Evolutionary conservation across 202 grass and related monocot genomes (phyloP).

Genomic region (Brachypodium distachyon): DNA sequence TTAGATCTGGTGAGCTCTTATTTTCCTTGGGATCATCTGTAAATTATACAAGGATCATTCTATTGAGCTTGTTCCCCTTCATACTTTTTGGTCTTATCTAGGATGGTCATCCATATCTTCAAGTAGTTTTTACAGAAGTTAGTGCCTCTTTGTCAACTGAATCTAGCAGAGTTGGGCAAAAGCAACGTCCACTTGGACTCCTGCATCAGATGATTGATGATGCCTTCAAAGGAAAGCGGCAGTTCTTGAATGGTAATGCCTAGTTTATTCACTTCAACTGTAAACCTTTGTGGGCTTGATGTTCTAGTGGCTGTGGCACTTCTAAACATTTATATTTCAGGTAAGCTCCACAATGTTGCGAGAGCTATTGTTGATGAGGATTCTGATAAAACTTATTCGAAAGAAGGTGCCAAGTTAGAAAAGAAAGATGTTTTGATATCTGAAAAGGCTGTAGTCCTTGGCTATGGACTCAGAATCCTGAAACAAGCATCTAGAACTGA

Average conservation of each 20-base stretch:
- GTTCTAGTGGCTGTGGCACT: neutral
- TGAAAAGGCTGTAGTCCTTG: slow-evolving; percentile 66
- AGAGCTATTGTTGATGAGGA: slow-evolving; percentile 87
- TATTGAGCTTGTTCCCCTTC: slow-evolving; percentile 2
- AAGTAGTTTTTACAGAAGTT: slow-evolving; percentile 49
- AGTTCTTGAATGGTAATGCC: slow-evolving; percentile 84
- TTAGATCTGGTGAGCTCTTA: slow-evolving; percentile 62
- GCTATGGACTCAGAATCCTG: slow-evolving; percentile 67
- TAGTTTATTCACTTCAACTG: slow-evolving; percentile 23
- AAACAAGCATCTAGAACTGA: slow-evolving; percentile 58
- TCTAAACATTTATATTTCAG: slow-evolving; percentile 45
- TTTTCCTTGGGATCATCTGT: slow-evolving; percentile 5
- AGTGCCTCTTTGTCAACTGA: slow-evolving; percentile 54
- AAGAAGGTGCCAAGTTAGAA: slow-evolving; percentile 41
- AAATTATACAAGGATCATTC: neutral
- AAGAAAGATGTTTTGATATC: slow-evolving; percentile 55
- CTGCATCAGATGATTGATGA: slow-evolving; percentile 97
- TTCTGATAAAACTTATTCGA: slow-evolving; percentile 47
- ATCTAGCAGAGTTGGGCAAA: slow-evolving; percentile 79
- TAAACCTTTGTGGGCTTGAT: slow-evolving; percentile 24
- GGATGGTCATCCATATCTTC: slow-evolving; percentile 66
- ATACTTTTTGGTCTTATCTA: slow-evolving; percentile 30
- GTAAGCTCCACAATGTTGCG: slow-evolving; percentile 98
- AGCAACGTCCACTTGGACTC: slow-evolving; percentile 85
- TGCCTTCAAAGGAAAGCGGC: slow-evolving; percentile 85